A percentile compares a stretch with the other conserved stretches of the same genome.
Conservation (phyloP, 1,284 basidiomycete species). For the Dichomitus squalens region DNA sequence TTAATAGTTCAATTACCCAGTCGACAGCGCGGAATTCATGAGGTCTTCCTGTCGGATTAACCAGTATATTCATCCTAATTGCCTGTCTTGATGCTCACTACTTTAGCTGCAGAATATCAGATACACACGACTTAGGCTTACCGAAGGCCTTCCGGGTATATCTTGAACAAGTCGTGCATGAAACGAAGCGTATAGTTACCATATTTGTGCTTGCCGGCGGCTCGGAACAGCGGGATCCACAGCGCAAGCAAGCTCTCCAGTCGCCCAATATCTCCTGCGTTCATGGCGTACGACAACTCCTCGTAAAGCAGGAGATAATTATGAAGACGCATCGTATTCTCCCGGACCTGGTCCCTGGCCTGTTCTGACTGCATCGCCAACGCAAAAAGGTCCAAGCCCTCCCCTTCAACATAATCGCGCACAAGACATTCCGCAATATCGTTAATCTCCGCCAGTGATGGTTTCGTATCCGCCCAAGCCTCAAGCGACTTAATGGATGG, state of each 20-base stretch:
- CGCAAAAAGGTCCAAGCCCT: background rate
- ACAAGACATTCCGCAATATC: constrained; percentile 23
- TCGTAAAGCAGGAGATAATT: constrained; percentile 37
- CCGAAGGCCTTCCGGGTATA: constrained; percentile 33
- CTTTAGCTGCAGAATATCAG: background rate
- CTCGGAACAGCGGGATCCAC: constrained; percentile 37
- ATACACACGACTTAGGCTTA: constrained; percentile 9
- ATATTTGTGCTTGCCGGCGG: constrained; percentile 40
- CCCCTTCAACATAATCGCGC: constrained; percentile 21
- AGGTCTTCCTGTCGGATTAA: constrained; percentile 28
- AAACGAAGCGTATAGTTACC: constrained; percentile 28
- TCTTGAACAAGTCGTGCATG: constrained; percentile 31
- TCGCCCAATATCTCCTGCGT: constrained; percentile 39
- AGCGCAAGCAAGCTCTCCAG: constrained; percentile 32
- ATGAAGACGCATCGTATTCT: constrained; percentile 33
- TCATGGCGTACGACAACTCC: constrained; percentile 35
- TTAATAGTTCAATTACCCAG: constrained; percentile 29
- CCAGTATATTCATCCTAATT: constrained; percentile 28
- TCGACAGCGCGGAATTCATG: constrained; percentile 27
- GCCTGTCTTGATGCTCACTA: constrained; percentile 12
- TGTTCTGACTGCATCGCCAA: constrained; percentile 4
- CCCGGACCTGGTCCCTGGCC: constrained; percentile 30
- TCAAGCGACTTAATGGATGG: constrained; percentile 15
- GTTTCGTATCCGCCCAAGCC: constrained; percentile 26
- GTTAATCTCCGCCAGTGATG: constrained; percentile 21